Evolutionary conservation across 768 basidiomycete genomes (phyloP).

Genomic region (Ramaria sp.): DNA sequence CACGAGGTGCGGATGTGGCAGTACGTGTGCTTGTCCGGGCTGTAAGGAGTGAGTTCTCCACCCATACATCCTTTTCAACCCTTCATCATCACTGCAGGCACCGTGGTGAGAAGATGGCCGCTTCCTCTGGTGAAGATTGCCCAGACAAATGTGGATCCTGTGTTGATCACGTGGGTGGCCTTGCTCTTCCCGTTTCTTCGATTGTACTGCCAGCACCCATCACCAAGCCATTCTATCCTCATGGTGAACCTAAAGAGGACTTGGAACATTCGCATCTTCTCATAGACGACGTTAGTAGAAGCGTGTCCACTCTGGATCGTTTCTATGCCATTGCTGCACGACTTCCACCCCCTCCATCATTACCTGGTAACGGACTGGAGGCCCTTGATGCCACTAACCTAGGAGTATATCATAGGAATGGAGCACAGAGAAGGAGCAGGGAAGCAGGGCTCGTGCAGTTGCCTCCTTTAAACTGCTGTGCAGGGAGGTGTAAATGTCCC

Average conservation of each 20-base stretch:
- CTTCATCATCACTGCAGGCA: constrained; percentile 23
- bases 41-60: constrained; percentile 33
- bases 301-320: constrained; percentile 36
- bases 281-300: constrained; percentile 9
- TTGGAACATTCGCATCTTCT: constrained; percentile 9
- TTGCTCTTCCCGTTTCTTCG: constrained; percentile 28
- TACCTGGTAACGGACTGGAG: constrained; percentile 27
- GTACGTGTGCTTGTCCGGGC: constrained; percentile 60
- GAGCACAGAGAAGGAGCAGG: constrained; percentile 21
- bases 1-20: constrained; percentile 54
- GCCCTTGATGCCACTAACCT: constrained; percentile 42
- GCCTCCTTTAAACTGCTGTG: constrained; percentile 61
- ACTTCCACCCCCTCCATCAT: constrained; percentile 42
- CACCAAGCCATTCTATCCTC: background rate
- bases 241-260: too few species aligned
- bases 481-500: constrained; percentile 49
- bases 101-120: constrained; percentile 40
- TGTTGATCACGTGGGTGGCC: constrained; percentile 38
- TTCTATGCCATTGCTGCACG: constrained; percentile 65
- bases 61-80: background rate
- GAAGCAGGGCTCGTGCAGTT: constrained; percentile 42
- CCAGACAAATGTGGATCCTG: constrained; percentile 50
- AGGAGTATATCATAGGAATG: constrained; percentile 26
- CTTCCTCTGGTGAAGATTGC: constrained; percentile 26
- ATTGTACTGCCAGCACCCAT: background rate